Evolutionary conservation across 345 rosid genomes (phyloP).

Genomic region (Linum trigynum): DNA sequence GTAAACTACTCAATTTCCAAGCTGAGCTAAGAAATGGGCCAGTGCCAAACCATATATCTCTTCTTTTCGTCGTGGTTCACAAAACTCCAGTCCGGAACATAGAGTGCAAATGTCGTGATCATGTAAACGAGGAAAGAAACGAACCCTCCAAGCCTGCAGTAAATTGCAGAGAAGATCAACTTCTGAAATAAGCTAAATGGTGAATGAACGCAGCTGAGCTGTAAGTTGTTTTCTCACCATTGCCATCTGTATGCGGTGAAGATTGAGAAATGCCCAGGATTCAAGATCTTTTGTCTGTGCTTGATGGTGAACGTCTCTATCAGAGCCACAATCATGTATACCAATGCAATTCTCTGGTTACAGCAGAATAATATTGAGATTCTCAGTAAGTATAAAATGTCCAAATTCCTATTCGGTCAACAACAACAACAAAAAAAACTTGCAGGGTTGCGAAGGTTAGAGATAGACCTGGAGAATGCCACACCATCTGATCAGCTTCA

Average conservation of each 20-base stretch:
- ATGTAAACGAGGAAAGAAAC: constrained; percentile 45
- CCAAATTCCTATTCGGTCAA: too few relatives aligned
- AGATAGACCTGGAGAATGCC: constrained; percentile 39
- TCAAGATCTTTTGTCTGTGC: constrained; percentile 29
- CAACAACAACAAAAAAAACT: too few relatives aligned
- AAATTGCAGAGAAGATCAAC: not conserved
- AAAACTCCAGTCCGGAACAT: constrained; percentile 63
- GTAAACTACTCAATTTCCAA: too few relatives aligned
- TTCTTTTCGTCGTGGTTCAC: constrained; percentile 1
- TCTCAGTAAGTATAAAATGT: too few relatives aligned
- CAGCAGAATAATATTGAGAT: too few relatives aligned
- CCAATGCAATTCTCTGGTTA: constrained; percentile 50
- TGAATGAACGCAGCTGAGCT: too few relatives aligned
- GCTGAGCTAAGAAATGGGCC: not conserved
- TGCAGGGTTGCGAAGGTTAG: too few relatives aligned
- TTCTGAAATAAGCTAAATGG: too few relatives aligned
- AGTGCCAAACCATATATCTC: constrained; percentile 27
- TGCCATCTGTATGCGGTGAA: constrained; percentile 50
- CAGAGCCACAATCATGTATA: constrained; percentile 47
- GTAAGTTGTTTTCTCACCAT: constrained; percentile 30
- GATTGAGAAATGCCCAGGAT: constrained; percentile 38
- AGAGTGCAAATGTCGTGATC: constrained; percentile 37
- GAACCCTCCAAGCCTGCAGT: constrained; percentile 42
- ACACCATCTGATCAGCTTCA: constrained; percentile 51
- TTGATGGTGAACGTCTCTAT: constrained; percentile 45